Conservation (phyloP, 768 basidiomycete genomes). For the Phylloporus rhodoxanthus region DNA sequence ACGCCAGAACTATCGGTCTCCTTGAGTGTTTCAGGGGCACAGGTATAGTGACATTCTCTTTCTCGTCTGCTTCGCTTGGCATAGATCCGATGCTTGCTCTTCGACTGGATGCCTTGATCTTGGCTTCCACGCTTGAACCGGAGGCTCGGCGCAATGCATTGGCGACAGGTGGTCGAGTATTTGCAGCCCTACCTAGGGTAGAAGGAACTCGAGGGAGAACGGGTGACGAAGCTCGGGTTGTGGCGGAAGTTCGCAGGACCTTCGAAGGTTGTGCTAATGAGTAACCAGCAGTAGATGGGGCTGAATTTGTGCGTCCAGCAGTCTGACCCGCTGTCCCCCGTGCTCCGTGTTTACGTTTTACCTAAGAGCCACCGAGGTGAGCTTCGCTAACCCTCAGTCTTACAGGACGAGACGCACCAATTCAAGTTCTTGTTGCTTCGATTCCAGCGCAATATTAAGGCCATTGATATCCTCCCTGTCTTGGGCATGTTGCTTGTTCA, state of each 20-base stretch:
- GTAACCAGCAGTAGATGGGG: slow-evolving; percentile 20
- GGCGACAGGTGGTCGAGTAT: slow-evolving; percentile 11
- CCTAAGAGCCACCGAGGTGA: slow-evolving; percentile 32
- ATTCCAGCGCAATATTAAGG: slow-evolving; percentile 88
- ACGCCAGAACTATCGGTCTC: slow-evolving; percentile 16
- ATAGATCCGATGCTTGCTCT: slow-evolving; percentile 33
- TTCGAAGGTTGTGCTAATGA: slow-evolving; percentile 45
- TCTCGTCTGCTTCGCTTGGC: slow-evolving; percentile 48
- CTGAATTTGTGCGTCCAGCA: slow-evolving; percentile 46
- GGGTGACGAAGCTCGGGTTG: slow-evolving; percentile 35
- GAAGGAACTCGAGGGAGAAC: slow-evolving; percentile 28
- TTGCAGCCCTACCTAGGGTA: slow-evolving; percentile 20
- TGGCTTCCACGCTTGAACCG: slow-evolving; percentile 30
- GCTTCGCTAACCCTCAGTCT: neutral
- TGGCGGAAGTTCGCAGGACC: slow-evolving; percentile 28
- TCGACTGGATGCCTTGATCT: slow-evolving; percentile 30
- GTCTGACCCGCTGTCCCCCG: slow-evolving; percentile 53
- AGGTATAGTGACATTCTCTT: slow-evolving; percentile 47
- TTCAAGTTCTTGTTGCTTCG: slow-evolving; percentile 92
- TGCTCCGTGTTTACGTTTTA: slow-evolving; percentile 58
- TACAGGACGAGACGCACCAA: slow-evolving; percentile 46
- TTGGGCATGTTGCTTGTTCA: slow-evolving; percentile 59
- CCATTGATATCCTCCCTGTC: slow-evolving; percentile 75
- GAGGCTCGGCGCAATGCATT: slow-evolving; percentile 26
- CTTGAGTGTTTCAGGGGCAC: slow-evolving; percentile 12